A percentile compares a stretch with the other conserved stretches of the same genome.
phyloP scores from a whole-genome alignment of 139 green algal species.

The Mesostigma viride region DNA sequence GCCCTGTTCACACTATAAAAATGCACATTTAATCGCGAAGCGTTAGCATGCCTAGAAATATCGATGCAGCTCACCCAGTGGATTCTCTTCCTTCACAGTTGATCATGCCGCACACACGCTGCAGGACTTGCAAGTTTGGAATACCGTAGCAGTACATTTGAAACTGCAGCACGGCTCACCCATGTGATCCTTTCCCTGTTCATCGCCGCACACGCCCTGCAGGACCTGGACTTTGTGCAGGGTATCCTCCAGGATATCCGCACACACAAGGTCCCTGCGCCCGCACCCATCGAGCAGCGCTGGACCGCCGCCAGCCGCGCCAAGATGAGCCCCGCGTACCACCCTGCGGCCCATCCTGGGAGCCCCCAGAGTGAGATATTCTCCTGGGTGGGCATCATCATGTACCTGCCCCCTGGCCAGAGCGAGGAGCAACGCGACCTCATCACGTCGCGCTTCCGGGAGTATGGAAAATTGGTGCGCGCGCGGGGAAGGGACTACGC shows the following conservation, averaged over 20 bases:
- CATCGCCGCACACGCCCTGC: not conserved
- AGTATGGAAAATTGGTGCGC: constrained; percentile 56
- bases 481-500: constrained; percentile 62
- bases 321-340: constrained; percentile 58
- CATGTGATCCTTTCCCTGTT: not conserved
- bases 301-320: constrained; percentile 63
- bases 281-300: constrained; percentile 87
- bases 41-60: too few relatives aligned
- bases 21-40: too few relatives aligned
- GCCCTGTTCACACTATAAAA: too few relatives aligned
- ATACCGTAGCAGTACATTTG: constrained; percentile 8
- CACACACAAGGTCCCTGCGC: constrained; percentile 55
- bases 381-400: constrained; percentile 88
- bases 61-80: too few relatives aligned
- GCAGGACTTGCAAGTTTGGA: too few relatives aligned
- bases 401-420: constrained; percentile 79
- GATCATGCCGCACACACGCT: too few relatives aligned
- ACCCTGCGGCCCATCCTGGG: constrained; percentile 2
- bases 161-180: not conserved
- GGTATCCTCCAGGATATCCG: constrained; percentile 71
- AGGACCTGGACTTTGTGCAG: constrained; percentile 60
- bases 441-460: constrained; percentile 73
- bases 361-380: not conserved
- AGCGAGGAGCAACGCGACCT: constrained; percentile 32
- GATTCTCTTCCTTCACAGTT: too few relatives aligned